phyloP scores from a whole-genome alignment of 2,329 filamentous ascomycete genomes.

The Fusarium sp. region DNA sequence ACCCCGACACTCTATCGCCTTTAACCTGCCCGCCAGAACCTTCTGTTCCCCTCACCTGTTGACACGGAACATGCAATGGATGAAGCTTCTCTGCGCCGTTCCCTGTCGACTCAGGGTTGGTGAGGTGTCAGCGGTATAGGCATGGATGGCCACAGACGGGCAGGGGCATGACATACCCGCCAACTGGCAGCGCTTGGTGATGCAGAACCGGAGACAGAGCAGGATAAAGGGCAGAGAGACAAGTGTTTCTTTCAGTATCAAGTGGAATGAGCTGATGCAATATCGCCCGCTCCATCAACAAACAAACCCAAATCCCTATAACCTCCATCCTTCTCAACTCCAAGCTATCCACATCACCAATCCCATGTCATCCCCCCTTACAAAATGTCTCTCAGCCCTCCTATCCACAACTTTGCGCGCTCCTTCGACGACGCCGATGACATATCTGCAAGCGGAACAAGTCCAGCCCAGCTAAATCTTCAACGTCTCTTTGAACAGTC shows the following conservation, averaged over 20 bases:
- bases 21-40: slow-evolving; percentile 13
- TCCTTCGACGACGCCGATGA: slow-evolving; percentile 46
- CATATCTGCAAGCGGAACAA: slow-evolving; percentile 58
- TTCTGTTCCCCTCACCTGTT: slow-evolving; percentile 2
- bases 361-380: not conserved
- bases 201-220: not conserved
- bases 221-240: slow-evolving; percentile 8
- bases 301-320: not conserved
- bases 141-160: slow-evolving; percentile 20
- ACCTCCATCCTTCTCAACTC: slow-evolving; percentile 10
- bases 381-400: slow-evolving; percentile 54
- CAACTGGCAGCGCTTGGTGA: slow-evolving; percentile 28
- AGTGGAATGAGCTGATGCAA: slow-evolving; percentile 39
- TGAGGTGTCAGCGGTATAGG: slow-evolving; percentile 18
- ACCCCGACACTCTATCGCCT: slow-evolving; percentile 8
- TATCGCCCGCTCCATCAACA: not conserved
- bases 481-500: slow-evolving; percentile 74
- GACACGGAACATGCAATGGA: not conserved
- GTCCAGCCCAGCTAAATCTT: slow-evolving; percentile 73
- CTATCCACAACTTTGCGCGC: slow-evolving; percentile 46
- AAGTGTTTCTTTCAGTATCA: slow-evolving; percentile 18
- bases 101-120: not conserved
- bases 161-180: slow-evolving; percentile 29
- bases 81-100: not conserved
- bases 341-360: slow-evolving; percentile 9